These are phyloP conservation scores for Pulveroboletus ravenelii DNA, from an alignment of 768 basidiomycete species.

Conservation along the genomic window DNA sequence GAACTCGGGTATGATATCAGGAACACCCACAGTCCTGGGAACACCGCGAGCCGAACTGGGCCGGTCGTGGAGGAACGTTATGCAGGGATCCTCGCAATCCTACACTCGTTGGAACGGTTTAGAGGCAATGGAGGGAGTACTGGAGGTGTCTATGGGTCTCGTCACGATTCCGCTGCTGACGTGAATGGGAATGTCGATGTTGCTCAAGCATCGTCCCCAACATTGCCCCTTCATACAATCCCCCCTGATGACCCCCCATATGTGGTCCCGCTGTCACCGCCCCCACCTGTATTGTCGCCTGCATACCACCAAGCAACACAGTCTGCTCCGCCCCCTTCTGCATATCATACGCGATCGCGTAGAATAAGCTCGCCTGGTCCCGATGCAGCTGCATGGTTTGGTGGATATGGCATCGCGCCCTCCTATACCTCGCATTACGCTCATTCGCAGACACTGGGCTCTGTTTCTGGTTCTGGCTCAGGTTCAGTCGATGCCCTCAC, in stretches of 20 bases:
- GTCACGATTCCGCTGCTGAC: conserved; percentile 5
- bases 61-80: conserved; percentile 24
- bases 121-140: conserved; percentile 25
- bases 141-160: conserved; percentile 26
- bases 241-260: conserved; percentile 14
- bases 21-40: background rate
- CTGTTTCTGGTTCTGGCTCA: conserved; percentile 22
- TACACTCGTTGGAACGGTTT: conserved; percentile 12
- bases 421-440: conserved; percentile 27
- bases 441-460: conserved; percentile 27
- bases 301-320: conserved; percentile 7
- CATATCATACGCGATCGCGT: conserved; percentile 14
- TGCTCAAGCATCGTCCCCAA: conserved; percentile 21
- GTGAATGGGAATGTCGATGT: conserved; percentile 7
- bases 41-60: background rate
- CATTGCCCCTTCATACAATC: conserved; percentile 16
- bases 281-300: conserved; percentile 10
- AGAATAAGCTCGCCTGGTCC: conserved; percentile 28
- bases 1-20: conserved; percentile 7
- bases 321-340: conserved; percentile 24
- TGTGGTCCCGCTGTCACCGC: conserved; percentile 23
- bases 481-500: conserved; percentile 26
- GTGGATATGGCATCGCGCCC: conserved; percentile 23
- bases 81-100: conserved; percentile 23
- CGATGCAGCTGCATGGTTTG: conserved; percentile 22